These are phyloP conservation scores for Trametes sanguinea DNA, from an alignment of 768 basidiomycete species.

Conservation along the genomic window DNA sequence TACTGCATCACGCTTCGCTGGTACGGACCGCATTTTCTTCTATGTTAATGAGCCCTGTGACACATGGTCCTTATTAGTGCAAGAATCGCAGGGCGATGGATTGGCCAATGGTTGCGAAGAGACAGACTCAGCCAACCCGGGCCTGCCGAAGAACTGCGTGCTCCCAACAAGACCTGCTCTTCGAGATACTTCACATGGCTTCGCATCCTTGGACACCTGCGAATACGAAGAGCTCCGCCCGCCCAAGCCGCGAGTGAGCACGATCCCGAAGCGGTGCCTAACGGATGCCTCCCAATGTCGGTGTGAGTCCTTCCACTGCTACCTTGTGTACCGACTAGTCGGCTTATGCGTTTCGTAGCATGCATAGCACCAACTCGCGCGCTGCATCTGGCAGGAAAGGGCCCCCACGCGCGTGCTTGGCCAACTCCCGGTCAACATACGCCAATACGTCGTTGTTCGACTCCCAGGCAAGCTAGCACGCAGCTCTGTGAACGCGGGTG, in stretches of 20 bases:
- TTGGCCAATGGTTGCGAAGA: no score
- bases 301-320: no score
- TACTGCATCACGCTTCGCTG: background rate
- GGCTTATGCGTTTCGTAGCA: background rate
- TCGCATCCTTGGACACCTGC: no score
- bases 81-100: background rate
- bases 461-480: slow-evolving; percentile 5
- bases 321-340: background rate
- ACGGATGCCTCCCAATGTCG: no score
- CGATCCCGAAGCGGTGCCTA: no score
- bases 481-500: background rate
- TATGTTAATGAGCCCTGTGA: background rate
- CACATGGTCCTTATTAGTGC: background rate
- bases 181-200: no score
- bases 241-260: no score
- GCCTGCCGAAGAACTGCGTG: no score
- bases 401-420: background rate
- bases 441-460: slow-evolving; percentile 16
- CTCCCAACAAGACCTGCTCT: no score
- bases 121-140: no score
- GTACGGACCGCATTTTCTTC: background rate
- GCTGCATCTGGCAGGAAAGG: background rate
- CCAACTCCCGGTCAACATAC: slow-evolving; percentile 15
- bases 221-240: no score
- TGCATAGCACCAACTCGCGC: background rate